phyloP scores from a whole-genome alignment of 192 early-diverging fungal species.

The Coemansia guatemalensis region DNA sequence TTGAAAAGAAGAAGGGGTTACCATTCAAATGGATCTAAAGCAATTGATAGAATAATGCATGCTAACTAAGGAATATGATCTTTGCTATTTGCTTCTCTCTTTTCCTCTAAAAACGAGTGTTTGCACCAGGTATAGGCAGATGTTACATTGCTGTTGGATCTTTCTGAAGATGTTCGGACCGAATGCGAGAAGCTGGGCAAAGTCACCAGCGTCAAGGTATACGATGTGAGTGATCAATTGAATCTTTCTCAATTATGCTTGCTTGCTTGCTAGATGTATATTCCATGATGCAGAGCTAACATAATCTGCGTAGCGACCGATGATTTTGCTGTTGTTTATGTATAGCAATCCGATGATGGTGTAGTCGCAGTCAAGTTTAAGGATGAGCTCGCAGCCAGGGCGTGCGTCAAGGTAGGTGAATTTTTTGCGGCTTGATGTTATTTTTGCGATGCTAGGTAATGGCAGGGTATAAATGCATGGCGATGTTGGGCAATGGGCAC shows the following conservation, averaged over 20 bases:
- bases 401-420: conserved; percentile 77
- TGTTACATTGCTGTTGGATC: conserved; percentile 81
- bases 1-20: background rate
- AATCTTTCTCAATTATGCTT: background rate
- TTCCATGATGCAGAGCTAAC: background rate
- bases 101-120: background rate
- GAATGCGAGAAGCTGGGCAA: conserved; percentile 94
- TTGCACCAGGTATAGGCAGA: conserved; percentile 59
- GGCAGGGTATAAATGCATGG: background rate
- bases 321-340: background rate
- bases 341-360: conserved; percentile 73
- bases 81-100: background rate
- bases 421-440: background rate
- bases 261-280: background rate
- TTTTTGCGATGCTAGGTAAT: background rate
- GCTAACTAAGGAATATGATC: background rate
- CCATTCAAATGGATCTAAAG: background rate
- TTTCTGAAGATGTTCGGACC: conserved; percentile 89
- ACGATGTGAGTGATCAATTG: conserved; percentile 69
- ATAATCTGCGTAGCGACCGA: background rate
- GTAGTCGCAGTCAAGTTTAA: conserved; percentile 88
- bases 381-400: conserved; percentile 70
- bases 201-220: conserved; percentile 92
- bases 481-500: background rate
- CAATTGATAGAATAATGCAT: background rate